phyloP scores from a whole-genome alignment of 768 basidiomycete genomes.

The Kwoniella botswanensis region DNA sequence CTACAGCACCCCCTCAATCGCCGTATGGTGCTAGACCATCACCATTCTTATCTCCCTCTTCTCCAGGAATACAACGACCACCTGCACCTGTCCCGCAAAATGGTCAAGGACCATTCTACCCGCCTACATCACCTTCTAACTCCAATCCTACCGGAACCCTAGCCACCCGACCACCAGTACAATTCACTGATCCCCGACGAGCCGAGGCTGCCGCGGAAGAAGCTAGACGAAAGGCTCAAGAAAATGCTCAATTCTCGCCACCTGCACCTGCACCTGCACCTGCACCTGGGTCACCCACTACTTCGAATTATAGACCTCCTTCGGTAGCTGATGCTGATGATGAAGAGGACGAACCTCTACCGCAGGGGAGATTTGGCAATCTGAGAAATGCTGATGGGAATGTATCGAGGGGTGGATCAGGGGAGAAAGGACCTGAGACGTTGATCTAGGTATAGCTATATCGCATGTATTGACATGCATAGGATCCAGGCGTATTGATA shows the following conservation, averaged over 20 bases:
- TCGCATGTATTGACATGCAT: too few relatives aligned
- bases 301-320: constrained; percentile 8
- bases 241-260: not conserved
- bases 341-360: not conserved
- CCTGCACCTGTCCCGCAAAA: not conserved
- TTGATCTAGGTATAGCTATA: not conserved
- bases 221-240: not conserved
- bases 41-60: not conserved
- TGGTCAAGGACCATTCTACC: not conserved
- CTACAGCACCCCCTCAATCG: not conserved
- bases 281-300: not conserved
- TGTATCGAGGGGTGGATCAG: constrained; percentile 8
- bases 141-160: too few relatives aligned
- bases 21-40: not conserved
- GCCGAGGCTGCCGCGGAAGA: not conserved
- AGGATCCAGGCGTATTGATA: too few relatives aligned
- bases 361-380: constrained; percentile 1
- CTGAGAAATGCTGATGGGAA: constrained; percentile 4
- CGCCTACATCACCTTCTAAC: not conserved
- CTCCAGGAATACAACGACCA: not conserved
- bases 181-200: constrained; percentile 10
- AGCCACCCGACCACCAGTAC: not conserved
- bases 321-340: constrained; percentile 1
- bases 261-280: too few relatives aligned
- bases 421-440: constrained; percentile 2